Base-by-base conservation (phyloP, 768 basidiomycete genomes). In the Pholiota molesta region DNA sequence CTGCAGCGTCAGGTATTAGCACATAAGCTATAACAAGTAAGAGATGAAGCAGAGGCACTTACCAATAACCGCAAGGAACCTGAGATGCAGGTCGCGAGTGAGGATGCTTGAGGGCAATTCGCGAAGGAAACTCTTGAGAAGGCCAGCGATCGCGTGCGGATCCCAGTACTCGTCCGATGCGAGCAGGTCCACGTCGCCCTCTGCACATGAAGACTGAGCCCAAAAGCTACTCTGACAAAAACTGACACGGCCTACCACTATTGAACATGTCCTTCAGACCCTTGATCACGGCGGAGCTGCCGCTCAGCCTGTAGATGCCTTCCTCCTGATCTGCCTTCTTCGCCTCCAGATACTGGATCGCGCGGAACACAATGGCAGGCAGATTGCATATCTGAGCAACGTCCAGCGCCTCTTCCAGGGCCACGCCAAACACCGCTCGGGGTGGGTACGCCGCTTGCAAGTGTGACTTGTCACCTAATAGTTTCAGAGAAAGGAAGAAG, bases 301-400 rank as follows among this genome's bases (percentile, higher is more conserved):
- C 96, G 71, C 92, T 95, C 62, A 99, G 78, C 62, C 97, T 88
- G 77, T 98, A 99, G 62, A 99, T 97, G 35, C 97, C 97, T 75
- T 99, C 97, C 71, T 99, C 97, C 66, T 92, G 88, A 63, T 98
- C 94, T 21, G 97, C 97, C 73, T 92, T 85, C 79, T 96, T 96
- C 19, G 87, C 85, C 78, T 99, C 94, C 59, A 99, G 80, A 76
- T 97, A 99, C 71, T 97, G 90, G 66, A 99, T 96, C 66, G 90
- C 92, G 57, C 97, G 87, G 81, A 96, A 99, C 35, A 97, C 90
- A 67, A 98, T 91, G 7, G 97, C 94, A 3, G 97, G 97, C 21
- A 99, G 81, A 68, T 90, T 89, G 56, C 90, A 95, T 59, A 98
- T 93, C 70, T 93, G 86, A 17, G 93, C 90, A 26, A 99, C 86